phyloP scores from a whole-genome alignment of 1,284 basidiomycete genomes.

The Heterobasidion annosum region DNA sequence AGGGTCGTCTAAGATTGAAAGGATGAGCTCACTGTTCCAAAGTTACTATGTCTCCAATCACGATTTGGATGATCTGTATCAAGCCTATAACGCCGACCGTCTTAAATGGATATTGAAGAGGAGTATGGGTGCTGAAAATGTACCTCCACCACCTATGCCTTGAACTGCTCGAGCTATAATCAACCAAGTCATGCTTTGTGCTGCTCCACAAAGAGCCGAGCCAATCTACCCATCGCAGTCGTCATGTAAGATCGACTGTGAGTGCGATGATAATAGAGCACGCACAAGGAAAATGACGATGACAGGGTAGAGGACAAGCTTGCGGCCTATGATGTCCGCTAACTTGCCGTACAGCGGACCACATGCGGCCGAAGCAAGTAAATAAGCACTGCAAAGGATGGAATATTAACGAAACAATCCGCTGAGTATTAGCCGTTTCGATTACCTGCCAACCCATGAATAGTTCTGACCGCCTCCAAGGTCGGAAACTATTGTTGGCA shows the following conservation, averaged over 20 bases:
- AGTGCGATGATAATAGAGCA: not conserved
- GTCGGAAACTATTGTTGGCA: constrained; percentile 67
- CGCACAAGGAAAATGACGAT: constrained; percentile 66
- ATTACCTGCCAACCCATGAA: constrained; percentile 70
- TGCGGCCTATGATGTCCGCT: constrained; percentile 45
- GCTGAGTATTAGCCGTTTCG: too few species aligned
- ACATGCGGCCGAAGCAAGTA: constrained; percentile 61
- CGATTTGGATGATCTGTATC: constrained; percentile 58
- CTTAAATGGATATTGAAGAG: not conserved
- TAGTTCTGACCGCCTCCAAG: constrained; percentile 63
- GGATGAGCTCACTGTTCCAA: constrained; percentile 50
- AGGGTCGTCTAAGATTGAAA: not conserved
- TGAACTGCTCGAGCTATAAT: constrained; percentile 72
- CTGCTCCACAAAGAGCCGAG: constrained; percentile 76
- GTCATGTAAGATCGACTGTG: not conserved
- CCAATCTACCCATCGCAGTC: constrained; percentile 41
- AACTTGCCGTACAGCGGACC: constrained; percentile 72
- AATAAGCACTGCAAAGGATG: constrained; percentile 45
- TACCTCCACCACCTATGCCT: constrained; percentile 77
- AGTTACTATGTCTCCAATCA: constrained; percentile 73
- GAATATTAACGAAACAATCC: not conserved
- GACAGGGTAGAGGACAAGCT: constrained; percentile 62
- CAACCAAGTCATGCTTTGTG: constrained; percentile 69
- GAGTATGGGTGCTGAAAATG: not conserved
- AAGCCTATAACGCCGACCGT: constrained; percentile 16